Conservation (phyloP, 768 basidiomycete genomes). For the Termitomyces sp. region DNA sequence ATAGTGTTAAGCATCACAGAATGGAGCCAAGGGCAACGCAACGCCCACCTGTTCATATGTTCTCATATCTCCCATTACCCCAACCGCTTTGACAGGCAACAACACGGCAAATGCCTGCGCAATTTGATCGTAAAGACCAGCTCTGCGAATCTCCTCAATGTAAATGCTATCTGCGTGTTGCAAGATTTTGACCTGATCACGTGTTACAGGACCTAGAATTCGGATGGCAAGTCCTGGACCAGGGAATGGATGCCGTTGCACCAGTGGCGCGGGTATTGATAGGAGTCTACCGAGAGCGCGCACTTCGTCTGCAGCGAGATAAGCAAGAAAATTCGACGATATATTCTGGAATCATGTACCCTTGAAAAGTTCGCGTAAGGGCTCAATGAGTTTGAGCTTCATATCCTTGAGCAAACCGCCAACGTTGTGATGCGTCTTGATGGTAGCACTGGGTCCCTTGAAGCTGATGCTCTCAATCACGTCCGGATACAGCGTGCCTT, state of each 20-base stretch:
- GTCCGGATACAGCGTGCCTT: constrained; percentile 97
- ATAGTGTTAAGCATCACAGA: constrained; percentile 3
- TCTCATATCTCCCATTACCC: constrained; percentile 94
- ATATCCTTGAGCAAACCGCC: constrained; percentile 95
- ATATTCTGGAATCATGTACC: constrained; percentile 43
- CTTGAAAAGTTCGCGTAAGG: constrained; percentile 96
- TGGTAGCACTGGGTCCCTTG: constrained; percentile 98
- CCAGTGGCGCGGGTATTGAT: constrained; percentile 87
- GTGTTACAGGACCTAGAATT: constrained; percentile 92
- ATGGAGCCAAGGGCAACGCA: not conserved
- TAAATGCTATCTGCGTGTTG: constrained; percentile 94
- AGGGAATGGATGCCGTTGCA: constrained; percentile 97
- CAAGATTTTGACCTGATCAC: constrained; percentile 86
- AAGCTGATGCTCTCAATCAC: constrained; percentile 99
- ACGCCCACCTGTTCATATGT: constrained; percentile 86
- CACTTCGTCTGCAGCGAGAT: constrained; percentile 73
- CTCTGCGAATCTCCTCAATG: constrained; percentile 95
- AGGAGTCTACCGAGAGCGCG: constrained; percentile 89
- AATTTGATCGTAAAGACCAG: constrained; percentile 89
- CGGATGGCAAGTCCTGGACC: constrained; percentile 98
- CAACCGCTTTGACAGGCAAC: constrained; percentile 92
- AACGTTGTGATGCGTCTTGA: constrained; percentile 99
- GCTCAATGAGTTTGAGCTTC: constrained; percentile 98
- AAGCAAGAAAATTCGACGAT: constrained; percentile 1
- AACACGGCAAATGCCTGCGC: constrained; percentile 96